Evolutionary conservation across 257 asterid species (phyloP), one percentile per base, ranked within the genome.

Genomic region (Mentha longifolia): DNA sequence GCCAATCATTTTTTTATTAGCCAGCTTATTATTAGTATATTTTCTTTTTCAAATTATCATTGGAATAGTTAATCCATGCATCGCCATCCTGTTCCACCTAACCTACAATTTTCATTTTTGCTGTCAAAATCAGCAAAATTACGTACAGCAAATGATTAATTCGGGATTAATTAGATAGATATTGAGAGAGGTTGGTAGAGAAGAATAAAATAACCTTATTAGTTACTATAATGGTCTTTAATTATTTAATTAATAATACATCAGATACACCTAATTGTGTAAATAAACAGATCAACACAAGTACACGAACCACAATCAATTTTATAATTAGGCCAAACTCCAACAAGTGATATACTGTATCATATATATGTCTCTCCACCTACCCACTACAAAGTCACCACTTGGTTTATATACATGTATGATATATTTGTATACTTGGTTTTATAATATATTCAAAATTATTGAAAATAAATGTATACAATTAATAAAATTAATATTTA

Each of bases 121-220:
- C 25, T 16, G 75, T 70, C 61, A 59, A 70, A 45, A 70, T 70
- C 35, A 43, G 25, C 8, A 43, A 9, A 41, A 1, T 25, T 31
- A 47, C 35, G 31, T n/a, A 45, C 33, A 3, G 30, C 42, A 55
- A 68, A 41, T 68, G 55, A 39, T 54, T 10, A 54, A 10, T 20
- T 9, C 3, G 12, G 60, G 60, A 54, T 52, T 54, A 54, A 54
- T 52, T 54, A 54, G 31, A 20, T 22, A 20, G 33, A 17, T 19
- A 52, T 2, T 28, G 58, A 54, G 9, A 54, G 35, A 54, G 14
- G 60, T 20, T 54, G 33, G 33, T 54, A 54, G 57, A 19, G 17
- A 19, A 22, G 2, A 49, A 52, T 9, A 52, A 52, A 19, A 19
- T 50, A 17, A 19, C 12, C 4, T 14, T 10, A 43, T 43, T 43